Evolutionary conservation across 2,329 filamentous ascomycete species (phyloP), one percentile per base, ranked within the genome.

Genomic region (Drechslerella stenobrocha): DNA sequence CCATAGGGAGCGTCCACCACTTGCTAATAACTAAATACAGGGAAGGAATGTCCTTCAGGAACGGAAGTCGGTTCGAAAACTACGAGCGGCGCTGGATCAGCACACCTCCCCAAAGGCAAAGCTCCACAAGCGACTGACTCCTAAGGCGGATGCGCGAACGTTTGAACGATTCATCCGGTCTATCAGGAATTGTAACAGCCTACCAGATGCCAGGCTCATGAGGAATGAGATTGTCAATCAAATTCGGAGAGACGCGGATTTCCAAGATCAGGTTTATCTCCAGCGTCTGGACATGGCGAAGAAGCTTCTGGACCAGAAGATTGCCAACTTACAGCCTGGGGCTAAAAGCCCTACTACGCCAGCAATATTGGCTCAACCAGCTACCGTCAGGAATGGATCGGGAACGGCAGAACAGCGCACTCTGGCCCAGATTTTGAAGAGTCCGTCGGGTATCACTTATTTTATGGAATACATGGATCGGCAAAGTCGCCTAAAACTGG

Each of bases 381-480:
- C 30, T 23, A 40, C 53, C 26, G 34, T 20, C n/a, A 47, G 40
- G n/a, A 55, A 61, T 22, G 50, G 32, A 60, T 72, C 11, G 66
- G 71, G 11, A 70, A 72, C 50, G 2, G 55, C 55, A 3, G 63
- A 67, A 45, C 55, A 56, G 42, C 35, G 72, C 47, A 71, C 74
- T 30, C 23, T 69, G 18, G 47, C 47, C 15, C 64, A 67, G n/a
- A 67, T 67, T 18, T 40, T 67, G 13, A 67, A 67, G 50, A 67
- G 63, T 18, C 84, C 93, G 1, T 88, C 92, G 0, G 92, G 90
- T 0, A 80, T 98, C 6, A 97, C 93, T 1, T 98, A 96, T 75
- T 97, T 98, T 78, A 98, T 98, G 93, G 93, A 98, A 75, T 97
- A 90, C 74, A 98, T 98, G 93, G 93, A 98, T 75, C 86, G 93